Evolutionary conservation across 331 rosid genomes (phyloP), one percentile per base, ranked within the genome.

Genomic region (Quercus phellos): DNA sequence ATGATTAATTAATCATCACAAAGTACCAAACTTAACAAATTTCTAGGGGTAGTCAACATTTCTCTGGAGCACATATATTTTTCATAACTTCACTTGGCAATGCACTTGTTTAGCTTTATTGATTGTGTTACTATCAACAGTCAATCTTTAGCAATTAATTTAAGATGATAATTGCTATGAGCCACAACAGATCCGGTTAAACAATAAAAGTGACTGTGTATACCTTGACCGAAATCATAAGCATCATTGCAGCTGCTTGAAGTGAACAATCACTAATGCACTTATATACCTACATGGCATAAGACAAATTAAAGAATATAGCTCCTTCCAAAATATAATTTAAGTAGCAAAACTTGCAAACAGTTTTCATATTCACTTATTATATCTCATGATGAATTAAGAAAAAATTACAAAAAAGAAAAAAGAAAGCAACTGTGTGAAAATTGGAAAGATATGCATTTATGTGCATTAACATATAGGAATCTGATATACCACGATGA

Each of bases 201-300:
- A 63, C 22, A 16, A 29, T 6, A 29, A 12, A 63, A 6, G 43
- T 6, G 29, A 29, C 69, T 21, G 27, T 63, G 69, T 5, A 63
- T 63, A 63, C 69, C 69, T 63, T 63, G 69, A 29, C 43, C 17
- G 69, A 63, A 30, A 63, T 63, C 43, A 63, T 29, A 63, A 63
- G 69, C 9, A 0, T 38, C 69, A 63, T 63, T 29, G 30, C 69
- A 63, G 69, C 69, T 63, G 69, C 43, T 63, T 63, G 69, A 63
- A 29, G 69, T 10, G 69, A 29, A 16, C 12, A 63, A 29, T 63
- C n/a, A 63, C 6, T 8, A 3, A 14, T 6, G 32, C 16, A n/a
- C 43, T 63, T 63, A 29, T 63, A 63, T 63, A 63, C 69, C 69
- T 63, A 29, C 42, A 18, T 27, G 69, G 43, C 32, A 35, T 16